phyloP scores from a whole-genome alignment of 495 filamentous ascomycete genomes.

The Podospora didyma region DNA sequence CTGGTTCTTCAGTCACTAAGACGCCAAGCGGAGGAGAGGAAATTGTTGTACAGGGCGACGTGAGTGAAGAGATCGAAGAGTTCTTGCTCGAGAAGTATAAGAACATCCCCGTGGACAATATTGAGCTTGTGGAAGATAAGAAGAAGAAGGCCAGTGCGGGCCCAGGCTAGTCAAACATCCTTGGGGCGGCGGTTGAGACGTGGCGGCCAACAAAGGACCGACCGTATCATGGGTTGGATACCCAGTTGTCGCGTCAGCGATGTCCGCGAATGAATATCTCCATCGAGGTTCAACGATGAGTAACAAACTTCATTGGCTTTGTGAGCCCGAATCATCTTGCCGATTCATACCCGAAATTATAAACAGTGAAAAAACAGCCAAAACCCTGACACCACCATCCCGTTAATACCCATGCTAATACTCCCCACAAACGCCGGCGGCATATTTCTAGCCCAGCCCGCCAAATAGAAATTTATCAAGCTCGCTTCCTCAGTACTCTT shows the following conservation, averaged over 20 bases:
- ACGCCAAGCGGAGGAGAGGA: slow-evolving; percentile 82
- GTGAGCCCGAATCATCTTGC: too few species aligned
- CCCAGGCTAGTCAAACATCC: neutral
- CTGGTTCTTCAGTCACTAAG: slow-evolving; percentile 89
- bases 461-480: slow-evolving; percentile 15
- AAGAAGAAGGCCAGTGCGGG: slow-evolving; percentile 57
- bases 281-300: too few species aligned
- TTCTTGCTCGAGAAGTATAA: slow-evolving; percentile 82
- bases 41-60: slow-evolving; percentile 96
- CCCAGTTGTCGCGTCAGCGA: too few species aligned
- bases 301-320: too few species aligned
- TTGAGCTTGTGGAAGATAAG: slow-evolving; percentile 90
- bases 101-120: slow-evolving; percentile 85
- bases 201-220: neutral
- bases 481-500: slow-evolving; percentile 49
- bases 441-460: neutral
- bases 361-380: neutral
- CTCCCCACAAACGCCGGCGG: neutral
- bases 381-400: neutral
- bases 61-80: slow-evolving; percentile 91
- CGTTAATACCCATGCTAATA: neutral
- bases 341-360: too few species aligned
- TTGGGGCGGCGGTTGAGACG: neutral
- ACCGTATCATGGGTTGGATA: neutral
- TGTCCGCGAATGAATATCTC: too few species aligned